Evolutionary conservation across 2,329 filamentous ascomycete genomes (phyloP).

Genomic region (Phialemoniopsis sp.): DNA sequence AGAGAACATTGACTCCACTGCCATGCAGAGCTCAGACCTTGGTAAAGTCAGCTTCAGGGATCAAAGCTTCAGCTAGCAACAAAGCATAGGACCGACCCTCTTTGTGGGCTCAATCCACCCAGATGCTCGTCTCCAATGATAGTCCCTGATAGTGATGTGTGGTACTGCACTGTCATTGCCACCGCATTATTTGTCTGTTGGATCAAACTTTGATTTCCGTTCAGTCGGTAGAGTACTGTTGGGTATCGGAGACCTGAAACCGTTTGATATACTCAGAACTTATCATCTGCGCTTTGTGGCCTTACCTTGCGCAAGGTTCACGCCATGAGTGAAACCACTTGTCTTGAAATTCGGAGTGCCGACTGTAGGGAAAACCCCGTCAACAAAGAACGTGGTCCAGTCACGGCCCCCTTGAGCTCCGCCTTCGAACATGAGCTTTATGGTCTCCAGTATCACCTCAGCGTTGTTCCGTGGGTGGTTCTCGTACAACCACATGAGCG

Average conservation of each 20-base stretch:
- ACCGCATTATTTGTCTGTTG: conserved; percentile 34
- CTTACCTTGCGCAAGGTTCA: conserved; percentile 38
- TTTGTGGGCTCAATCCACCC: no score
- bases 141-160: conserved; percentile 39
- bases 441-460: conserved; percentile 20
- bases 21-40: conserved; percentile 46
- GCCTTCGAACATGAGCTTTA: conserved; percentile 16
- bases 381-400: conserved; percentile 29
- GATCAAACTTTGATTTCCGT: conserved; percentile 33
- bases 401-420: conserved; percentile 29
- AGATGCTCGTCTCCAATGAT: conserved; percentile 46
- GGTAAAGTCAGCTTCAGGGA: no score
- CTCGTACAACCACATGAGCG: conserved; percentile 23
- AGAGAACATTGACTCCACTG: conserved; percentile 48
- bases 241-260: conserved; percentile 35
- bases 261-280: no score
- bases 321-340: conserved; percentile 34
- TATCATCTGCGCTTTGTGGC: no score
- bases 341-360: conserved; percentile 23
- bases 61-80: no score
- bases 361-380: conserved; percentile 25
- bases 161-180: conserved; percentile 41
- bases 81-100: no score
- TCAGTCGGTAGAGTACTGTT: conserved; percentile 39
- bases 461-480: conserved; percentile 16